These are phyloP conservation scores for Dipteronia sinensis DNA, from an alignment of 345 rosid genomes.

Conservation along the genomic window DNA sequence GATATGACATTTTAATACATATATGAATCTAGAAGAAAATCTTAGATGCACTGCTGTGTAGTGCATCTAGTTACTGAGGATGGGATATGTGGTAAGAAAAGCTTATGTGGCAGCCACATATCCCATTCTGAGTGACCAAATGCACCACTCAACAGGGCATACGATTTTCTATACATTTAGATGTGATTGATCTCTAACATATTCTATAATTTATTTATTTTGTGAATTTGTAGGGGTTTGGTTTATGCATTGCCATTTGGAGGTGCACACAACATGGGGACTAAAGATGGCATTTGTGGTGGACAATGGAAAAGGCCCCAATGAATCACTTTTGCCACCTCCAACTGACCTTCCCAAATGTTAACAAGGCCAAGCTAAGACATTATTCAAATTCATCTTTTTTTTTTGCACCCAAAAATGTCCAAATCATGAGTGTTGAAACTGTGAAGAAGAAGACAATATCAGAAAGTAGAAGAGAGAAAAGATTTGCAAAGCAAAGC, in stretches of 20 bases:
- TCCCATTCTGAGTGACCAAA: too few species aligned
- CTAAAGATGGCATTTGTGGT: conserved; percentile 94
- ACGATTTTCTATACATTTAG: neutral
- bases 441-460: neutral
- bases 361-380: conserved; percentile 14
- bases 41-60: too few species aligned
- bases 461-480: neutral
- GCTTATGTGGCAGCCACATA: too few species aligned
- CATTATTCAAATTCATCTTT: neutral
- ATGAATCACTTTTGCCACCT: conserved; percentile 74
- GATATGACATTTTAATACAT: too few species aligned
- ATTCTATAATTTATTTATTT: neutral
- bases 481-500: neutral
- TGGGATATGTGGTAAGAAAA: too few species aligned
- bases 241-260: conserved; percentile 97
- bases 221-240: conserved; percentile 57
- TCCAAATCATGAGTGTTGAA: neutral
- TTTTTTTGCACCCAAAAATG: neutral
- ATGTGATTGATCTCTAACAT: neutral
- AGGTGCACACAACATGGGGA: conserved; percentile 95
- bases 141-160: too few species aligned
- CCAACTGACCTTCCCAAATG: conserved; percentile 87
- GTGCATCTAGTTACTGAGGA: too few species aligned
- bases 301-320: conserved; percentile 79
- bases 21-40: too few species aligned